A percentile compares a stretch with the other conserved stretches of the same genome.
phyloP scores from a whole-genome alignment of 2,329 filamentous ascomycete species.

The Lizonia empirigonia region DNA sequence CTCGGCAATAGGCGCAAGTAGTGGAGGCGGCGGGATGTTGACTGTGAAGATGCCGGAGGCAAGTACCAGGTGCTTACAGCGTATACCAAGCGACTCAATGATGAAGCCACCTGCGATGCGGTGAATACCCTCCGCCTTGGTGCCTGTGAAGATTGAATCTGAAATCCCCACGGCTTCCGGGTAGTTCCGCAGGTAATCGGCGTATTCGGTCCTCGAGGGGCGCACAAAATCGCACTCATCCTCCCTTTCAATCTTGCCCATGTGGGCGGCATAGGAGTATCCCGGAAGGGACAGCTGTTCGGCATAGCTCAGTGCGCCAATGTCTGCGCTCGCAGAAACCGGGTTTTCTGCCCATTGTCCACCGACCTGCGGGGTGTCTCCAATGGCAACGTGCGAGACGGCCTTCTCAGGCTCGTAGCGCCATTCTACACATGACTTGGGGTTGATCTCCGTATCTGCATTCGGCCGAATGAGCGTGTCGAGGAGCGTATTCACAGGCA shows the following conservation, averaged over 20 bases:
- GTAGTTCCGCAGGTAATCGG: conserved; percentile 61
- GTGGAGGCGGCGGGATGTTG: conserved; percentile 57
- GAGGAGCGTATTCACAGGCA: conserved; percentile 64
- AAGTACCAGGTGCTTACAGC: conserved; percentile 62
- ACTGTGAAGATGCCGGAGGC: conserved; percentile 65
- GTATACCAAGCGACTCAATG: conserved; percentile 58
- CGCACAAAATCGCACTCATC: conserved; percentile 57
- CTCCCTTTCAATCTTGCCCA: conserved; percentile 49
- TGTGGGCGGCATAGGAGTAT: conserved; percentile 62
- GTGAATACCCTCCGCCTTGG: conserved; percentile 52
- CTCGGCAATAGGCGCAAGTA: conserved; percentile 54
- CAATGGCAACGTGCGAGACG: conserved; percentile 61
- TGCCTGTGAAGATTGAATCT: conserved; percentile 53
- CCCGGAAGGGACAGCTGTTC: conserved; percentile 66
- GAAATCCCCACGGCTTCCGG: conserved; percentile 59
- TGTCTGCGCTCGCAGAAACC: conserved; percentile 59
- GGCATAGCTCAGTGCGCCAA: conserved; percentile 66
- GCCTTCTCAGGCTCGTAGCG: conserved; percentile 56
- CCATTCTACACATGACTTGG: conserved; percentile 61
- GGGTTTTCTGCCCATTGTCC: conserved; percentile 66
- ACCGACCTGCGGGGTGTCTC: conserved; percentile 57
- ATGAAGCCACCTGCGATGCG: conserved; percentile 56
- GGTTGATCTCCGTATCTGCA: conserved; percentile 62
- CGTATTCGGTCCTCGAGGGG: conserved; percentile 60
- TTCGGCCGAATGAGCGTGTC: conserved; percentile 65